These are phyloP conservation scores for Coniosporium apollinis DNA, from an alignment of 495 filamentous ascomycete species.

Conservation along the genomic window DNA sequence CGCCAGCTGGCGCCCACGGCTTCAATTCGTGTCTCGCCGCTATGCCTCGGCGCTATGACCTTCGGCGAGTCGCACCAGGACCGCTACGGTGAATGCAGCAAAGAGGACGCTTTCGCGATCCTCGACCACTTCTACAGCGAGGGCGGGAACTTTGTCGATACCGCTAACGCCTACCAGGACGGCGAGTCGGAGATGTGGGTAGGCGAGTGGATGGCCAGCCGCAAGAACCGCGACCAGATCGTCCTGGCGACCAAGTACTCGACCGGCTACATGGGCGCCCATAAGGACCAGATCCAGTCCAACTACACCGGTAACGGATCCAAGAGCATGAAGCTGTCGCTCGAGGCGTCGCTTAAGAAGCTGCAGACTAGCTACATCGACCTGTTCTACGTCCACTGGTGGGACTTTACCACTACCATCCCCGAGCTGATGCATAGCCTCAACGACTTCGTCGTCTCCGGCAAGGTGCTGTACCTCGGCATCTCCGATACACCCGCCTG, in stretches of 20 bases:
- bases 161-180: constrained; percentile 5
- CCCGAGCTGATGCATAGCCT: constrained; percentile 44
- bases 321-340: constrained; percentile 38
- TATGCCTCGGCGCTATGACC: constrained; percentile 16
- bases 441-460: constrained; percentile 36
- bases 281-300: constrained; percentile 32
- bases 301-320: constrained; percentile 41
- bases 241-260: constrained; percentile 12
- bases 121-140: constrained; percentile 16
- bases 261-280: constrained; percentile 20
- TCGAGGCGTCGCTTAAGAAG: constrained; percentile 40
- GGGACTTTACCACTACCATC: constrained; percentile 32
- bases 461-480: constrained; percentile 50
- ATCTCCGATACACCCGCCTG: constrained; percentile 46
- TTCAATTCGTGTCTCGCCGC: constrained; percentile 9
- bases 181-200: constrained; percentile 3
- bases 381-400: constrained; percentile 26
- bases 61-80: too few species aligned
- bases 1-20: constrained; percentile 13
- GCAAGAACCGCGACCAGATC: constrained; percentile 6
- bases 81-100: constrained; percentile 14
- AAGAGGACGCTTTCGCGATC: constrained; percentile 12
- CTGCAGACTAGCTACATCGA: constrained; percentile 52
- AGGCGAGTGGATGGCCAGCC: constrained; percentile 5
- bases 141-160: constrained; percentile 18